Conservation (phyloP, 2,329 filamentous ascomycete genomes). For the Cercospora citrullina region DNA sequence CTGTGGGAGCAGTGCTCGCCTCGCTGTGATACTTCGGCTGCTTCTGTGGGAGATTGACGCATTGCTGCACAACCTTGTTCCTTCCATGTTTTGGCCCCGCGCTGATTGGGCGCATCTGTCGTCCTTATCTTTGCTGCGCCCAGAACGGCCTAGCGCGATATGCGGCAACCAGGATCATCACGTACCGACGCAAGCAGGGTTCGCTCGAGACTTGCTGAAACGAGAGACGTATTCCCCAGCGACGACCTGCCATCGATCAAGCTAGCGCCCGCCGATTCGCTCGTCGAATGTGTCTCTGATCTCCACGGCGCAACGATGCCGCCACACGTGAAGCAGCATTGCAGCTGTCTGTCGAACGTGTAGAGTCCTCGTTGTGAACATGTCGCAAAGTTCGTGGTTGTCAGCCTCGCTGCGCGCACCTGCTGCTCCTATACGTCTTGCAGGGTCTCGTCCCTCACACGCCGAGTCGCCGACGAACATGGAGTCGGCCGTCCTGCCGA, state of each 20-base stretch:
- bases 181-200: neutral
- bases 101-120: neutral
- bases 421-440: neutral
- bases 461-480: constrained; percentile 1
- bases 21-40: constrained; percentile 10
- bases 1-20: constrained; percentile 1
- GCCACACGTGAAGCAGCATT: neutral
- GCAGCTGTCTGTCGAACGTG: neutral
- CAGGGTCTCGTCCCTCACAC: neutral
- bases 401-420: neutral
- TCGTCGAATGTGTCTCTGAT: neutral
- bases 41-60: constrained; percentile 2
- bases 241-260: neutral
- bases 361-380: neutral
- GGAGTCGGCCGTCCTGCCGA: neutral
- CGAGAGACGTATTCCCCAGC: neutral
- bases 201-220: constrained; percentile 5
- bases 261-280: neutral
- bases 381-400: neutral
- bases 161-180: neutral
- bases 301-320: neutral
- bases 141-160: constrained; percentile 1
- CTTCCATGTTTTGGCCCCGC: neutral
- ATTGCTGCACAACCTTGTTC: neutral
- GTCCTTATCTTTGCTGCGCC: neutral